Evolutionary conservation across 768 basidiomycete genomes (phyloP).

Genomic region (Podaxis sp.): DNA sequence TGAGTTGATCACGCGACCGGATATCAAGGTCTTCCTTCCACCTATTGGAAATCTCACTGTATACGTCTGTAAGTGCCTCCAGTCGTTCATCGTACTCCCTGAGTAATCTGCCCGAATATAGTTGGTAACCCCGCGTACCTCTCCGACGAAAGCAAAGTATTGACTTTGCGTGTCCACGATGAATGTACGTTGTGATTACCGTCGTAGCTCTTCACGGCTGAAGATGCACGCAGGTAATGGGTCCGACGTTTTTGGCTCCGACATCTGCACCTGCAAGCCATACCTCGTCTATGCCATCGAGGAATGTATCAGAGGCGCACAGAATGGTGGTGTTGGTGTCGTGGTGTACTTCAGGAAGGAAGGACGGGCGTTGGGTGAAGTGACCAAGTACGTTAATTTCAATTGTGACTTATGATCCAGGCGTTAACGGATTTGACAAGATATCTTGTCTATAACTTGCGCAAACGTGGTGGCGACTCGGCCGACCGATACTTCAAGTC

Average conservation of each 20-base stretch:
- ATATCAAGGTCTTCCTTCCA: constrained; percentile 94
- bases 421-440: constrained; percentile 31
- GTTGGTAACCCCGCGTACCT: constrained; percentile 84
- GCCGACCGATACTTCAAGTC: constrained; percentile 94
- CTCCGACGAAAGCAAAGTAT: constrained; percentile 71
- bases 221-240: constrained; percentile 66
- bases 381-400: constrained; percentile 65
- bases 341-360: constrained; percentile 96
- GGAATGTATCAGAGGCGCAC: constrained; percentile 82
- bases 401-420: background rate
- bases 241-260: constrained; percentile 94
- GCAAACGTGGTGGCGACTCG: constrained; percentile 91
- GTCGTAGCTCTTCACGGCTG: background rate
- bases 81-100: background rate
- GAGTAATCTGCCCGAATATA: constrained; percentile 25
- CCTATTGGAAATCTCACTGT: constrained; percentile 91
- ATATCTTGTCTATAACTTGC: constrained; percentile 94
- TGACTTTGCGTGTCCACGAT: constrained; percentile 90
- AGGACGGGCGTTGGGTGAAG: constrained; percentile 90
- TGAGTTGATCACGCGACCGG: constrained; percentile 91
- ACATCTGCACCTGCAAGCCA: constrained; percentile 91
- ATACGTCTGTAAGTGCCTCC: constrained; percentile 70
- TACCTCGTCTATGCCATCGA: constrained; percentile 92
- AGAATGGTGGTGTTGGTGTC: constrained; percentile 76
- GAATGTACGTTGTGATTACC: constrained; percentile 58